Conservation (phyloP, 768 basidiomycete genomes). For the Boletus edulis region DNA sequence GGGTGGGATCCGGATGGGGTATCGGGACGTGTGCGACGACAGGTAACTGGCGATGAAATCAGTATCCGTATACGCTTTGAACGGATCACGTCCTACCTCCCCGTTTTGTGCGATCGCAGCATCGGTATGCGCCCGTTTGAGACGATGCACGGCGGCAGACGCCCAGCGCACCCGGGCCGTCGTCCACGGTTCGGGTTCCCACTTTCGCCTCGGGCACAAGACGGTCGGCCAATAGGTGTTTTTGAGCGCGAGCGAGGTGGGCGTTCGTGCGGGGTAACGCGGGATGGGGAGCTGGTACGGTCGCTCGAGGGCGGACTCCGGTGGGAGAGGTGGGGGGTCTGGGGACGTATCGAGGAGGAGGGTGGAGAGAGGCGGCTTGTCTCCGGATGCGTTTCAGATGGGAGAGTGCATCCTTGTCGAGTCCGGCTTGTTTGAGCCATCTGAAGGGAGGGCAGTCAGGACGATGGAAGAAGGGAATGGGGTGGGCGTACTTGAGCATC, state of each 20-base stretch:
- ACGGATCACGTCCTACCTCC: slow-evolving; percentile 48
- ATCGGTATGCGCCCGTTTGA: slow-evolving; percentile 48
- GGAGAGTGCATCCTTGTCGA: slow-evolving; percentile 60
- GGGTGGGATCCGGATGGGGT: slow-evolving; percentile 39
- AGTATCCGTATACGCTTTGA: not conserved
- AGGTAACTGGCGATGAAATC: slow-evolving; percentile 50
- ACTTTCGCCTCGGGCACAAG: slow-evolving; percentile 66
- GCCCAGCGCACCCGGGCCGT: slow-evolving; percentile 72
- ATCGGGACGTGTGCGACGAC: slow-evolving; percentile 70
- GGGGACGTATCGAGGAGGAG: slow-evolving; percentile 52
- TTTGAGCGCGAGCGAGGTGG: slow-evolving; percentile 62
- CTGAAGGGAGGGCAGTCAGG: slow-evolving; percentile 32
- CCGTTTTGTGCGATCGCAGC: slow-evolving; percentile 32
- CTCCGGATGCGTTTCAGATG: slow-evolving; percentile 81
- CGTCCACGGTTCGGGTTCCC: slow-evolving; percentile 67
- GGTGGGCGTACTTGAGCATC: slow-evolving; percentile 55
- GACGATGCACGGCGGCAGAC: slow-evolving; percentile 55
- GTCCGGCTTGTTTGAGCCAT: slow-evolving; percentile 63
- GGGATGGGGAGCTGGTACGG: slow-evolving; percentile 69
- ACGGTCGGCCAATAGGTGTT: slow-evolving; percentile 83
- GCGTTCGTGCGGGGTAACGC: slow-evolving; percentile 61
- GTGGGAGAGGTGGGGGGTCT: slow-evolving; percentile 49
- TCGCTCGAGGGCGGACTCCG: slow-evolving; percentile 40
- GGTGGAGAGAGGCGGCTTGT: slow-evolving; percentile 40
- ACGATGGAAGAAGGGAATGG: not conserved